phyloP scores from a whole-genome alignment of 208 protist genomes.

The Lotmaria passim region DNA sequence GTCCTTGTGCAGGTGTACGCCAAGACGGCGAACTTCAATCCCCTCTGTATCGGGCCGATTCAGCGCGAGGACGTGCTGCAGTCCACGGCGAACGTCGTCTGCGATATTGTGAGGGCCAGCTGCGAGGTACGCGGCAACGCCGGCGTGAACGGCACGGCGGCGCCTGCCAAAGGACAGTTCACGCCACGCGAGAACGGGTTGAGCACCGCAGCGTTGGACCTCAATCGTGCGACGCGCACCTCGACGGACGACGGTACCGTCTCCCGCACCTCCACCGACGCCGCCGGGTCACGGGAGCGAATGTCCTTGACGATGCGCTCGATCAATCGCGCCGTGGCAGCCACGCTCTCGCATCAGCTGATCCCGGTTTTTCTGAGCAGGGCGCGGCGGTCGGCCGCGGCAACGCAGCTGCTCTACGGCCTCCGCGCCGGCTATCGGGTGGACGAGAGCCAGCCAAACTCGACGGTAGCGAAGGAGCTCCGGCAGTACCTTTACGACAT shows the following conservation, averaged over 20 bases:
- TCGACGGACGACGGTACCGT: background rate
- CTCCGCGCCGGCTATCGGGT: slow-evolving; percentile 7
- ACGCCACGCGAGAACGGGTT: background rate
- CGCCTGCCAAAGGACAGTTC: background rate
- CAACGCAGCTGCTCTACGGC: background rate
- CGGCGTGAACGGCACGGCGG: background rate
- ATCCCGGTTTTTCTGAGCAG: slow-evolving; percentile 18
- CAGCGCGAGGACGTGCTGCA: slow-evolving; percentile 41
- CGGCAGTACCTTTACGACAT: slow-evolving; percentile 46
- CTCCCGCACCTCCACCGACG: background rate
- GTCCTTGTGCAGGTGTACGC: slow-evolving; percentile 50
- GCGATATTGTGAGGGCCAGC: background rate
- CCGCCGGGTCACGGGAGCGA: too few species aligned
- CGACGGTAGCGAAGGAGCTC: slow-evolving; percentile 11
- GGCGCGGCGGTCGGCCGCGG: background rate
- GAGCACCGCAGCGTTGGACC: background rate
- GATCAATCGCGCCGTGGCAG: background rate
- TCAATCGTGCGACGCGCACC: background rate
- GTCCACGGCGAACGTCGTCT: slow-evolving; percentile 19
- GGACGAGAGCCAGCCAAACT: background rate
- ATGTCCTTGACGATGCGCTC: too few species aligned
- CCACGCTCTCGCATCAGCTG: background rate
- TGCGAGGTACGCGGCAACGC: background rate
- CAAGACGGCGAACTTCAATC: slow-evolving; percentile 21
- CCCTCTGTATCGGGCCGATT: slow-evolving; percentile 34